Evolutionary conservation across 2,329 filamentous ascomycete genomes (phyloP).

Genomic region (Pseudophaeomoniella oleicola): DNA sequence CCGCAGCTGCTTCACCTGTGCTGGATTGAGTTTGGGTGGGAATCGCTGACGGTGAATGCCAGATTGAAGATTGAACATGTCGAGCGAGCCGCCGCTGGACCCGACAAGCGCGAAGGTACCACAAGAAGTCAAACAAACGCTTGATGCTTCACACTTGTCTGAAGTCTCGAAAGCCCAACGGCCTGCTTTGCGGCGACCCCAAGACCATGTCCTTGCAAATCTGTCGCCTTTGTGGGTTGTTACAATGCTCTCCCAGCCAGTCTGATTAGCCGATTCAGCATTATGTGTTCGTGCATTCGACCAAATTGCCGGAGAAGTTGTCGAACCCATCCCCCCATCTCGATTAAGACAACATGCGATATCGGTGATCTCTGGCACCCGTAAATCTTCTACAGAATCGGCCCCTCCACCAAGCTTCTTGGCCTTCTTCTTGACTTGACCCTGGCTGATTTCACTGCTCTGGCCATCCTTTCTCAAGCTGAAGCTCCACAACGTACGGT

Average conservation of each 20-base stretch:
- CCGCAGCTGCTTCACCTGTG: conserved; percentile 54
- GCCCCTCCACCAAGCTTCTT: conserved; percentile 48
- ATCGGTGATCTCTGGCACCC: conserved; percentile 80
- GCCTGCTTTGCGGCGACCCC: conserved; percentile 85
- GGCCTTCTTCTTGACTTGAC: conserved; percentile 71
- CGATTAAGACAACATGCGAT: conserved; percentile 86
- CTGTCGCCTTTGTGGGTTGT: conserved; percentile 80
- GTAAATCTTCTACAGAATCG: conserved; percentile 38
- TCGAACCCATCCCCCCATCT: conserved; percentile 81
- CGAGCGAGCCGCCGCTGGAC: conserved; percentile 66
- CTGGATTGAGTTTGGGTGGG: conserved; percentile 61
- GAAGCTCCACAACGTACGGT: conserved; percentile 91
- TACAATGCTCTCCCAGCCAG: conserved; percentile 93
- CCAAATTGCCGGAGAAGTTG: conserved; percentile 71
- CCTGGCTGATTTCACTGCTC: conserved; percentile 85
- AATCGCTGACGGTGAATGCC: conserved; percentile 79
- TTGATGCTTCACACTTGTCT: conserved; percentile 43
- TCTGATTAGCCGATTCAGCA: conserved; percentile 59
- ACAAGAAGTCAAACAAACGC: conserved; percentile 77
- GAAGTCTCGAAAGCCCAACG: conserved; percentile 83
- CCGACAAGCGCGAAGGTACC: conserved; percentile 89
- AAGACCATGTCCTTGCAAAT: conserved; percentile 90
- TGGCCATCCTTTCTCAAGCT: conserved; percentile 89
- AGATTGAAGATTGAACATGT: conserved; percentile 96
- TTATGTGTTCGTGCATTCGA: conserved; percentile 56